Evolutionary conservation across 2,329 filamentous ascomycete genomes (phyloP).

Genomic region (Botrytis porri): DNA sequence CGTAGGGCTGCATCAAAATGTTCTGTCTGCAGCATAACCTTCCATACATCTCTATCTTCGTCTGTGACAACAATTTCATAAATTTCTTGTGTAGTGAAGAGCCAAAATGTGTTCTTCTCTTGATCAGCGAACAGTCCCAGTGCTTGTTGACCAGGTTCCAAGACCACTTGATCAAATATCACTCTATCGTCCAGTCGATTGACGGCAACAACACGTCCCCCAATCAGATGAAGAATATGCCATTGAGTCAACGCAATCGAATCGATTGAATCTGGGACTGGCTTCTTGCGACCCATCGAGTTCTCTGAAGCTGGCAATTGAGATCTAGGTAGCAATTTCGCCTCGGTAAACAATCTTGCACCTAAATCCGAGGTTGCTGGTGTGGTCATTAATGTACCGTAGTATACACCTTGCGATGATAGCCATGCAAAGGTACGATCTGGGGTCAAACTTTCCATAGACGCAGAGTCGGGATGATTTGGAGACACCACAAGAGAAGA

Average conservation of each 20-base stretch:
- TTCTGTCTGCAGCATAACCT: conserved; percentile 81
- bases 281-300: conserved; percentile 59
- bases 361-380: conserved; percentile 64
- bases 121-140: conserved; percentile 85
- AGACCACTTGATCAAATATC: conserved; percentile 82
- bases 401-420: conserved; percentile 78
- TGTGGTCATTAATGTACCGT: conserved; percentile 71
- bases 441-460: conserved; percentile 53
- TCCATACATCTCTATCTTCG: conserved; percentile 91
- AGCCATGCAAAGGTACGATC: conserved; percentile 90
- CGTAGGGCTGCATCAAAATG: conserved; percentile 85
- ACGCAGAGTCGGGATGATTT: conserved; percentile 57
- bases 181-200: conserved; percentile 84
- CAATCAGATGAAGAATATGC: conserved; percentile 83
- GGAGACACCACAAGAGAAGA: conserved; percentile 75
- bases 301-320: conserved; percentile 69
- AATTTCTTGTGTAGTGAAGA: conserved; percentile 87
- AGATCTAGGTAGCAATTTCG: conserved; percentile 72
- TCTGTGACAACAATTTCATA: conserved; percentile 90
- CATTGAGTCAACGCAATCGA: conserved; percentile 88
- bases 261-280: conserved; percentile 69
- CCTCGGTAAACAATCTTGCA: conserved; percentile 71
- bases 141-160: conserved; percentile 74
- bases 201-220: conserved; percentile 76
- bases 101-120: conserved; percentile 96